These are phyloP conservation scores for Arthromyces matolae DNA, from an alignment of 768 basidiomycete genomes.

Conservation along the genomic window DNA sequence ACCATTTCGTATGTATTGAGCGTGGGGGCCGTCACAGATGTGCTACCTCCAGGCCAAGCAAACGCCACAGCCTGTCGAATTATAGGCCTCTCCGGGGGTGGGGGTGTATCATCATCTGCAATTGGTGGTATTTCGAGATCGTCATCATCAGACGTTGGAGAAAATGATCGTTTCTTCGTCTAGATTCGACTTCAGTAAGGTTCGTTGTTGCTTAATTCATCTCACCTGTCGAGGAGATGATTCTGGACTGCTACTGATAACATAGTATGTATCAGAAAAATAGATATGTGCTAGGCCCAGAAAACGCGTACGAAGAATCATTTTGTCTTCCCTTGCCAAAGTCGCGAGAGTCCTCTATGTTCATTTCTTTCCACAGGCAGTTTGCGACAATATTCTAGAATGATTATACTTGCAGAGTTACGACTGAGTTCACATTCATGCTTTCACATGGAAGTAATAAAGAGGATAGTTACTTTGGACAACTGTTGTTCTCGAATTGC, in stretches of 20 bases:
- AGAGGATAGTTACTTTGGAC: no score
- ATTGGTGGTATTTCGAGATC: conserved; percentile 35
- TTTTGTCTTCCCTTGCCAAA: conserved; percentile 37
- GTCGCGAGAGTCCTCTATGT: conserved; percentile 28
- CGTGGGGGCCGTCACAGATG: conserved; percentile 23
- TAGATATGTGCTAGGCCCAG: not conserved
- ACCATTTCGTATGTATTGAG: conserved; percentile 43
- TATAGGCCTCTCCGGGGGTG: conserved; percentile 45
- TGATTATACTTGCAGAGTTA: no score
- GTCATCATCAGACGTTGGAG: conserved; percentile 51
- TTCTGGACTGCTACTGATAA: conserved; percentile 52
- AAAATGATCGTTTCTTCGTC: conserved; percentile 46
- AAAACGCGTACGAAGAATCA: conserved; percentile 35
- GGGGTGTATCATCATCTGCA: conserved; percentile 45
- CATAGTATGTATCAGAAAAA: not conserved
- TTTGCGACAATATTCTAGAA: no score
- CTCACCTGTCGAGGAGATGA: conserved; percentile 48
- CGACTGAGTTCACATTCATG: no score
- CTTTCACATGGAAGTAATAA: no score
- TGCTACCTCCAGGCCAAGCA: conserved; percentile 27
- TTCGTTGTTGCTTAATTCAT: conserved; percentile 4
- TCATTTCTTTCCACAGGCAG: no score
- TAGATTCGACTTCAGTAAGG: conserved; percentile 19
- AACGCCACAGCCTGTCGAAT: conserved; percentile 62
- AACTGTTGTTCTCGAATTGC: no score